Percentiles rank a stretch among this genome's conserved stretches.
These are phyloP conservation scores for Rhodotorula diobovata DNA, from an alignment of 768 basidiomycete species.

Conservation along the genomic window DNA sequence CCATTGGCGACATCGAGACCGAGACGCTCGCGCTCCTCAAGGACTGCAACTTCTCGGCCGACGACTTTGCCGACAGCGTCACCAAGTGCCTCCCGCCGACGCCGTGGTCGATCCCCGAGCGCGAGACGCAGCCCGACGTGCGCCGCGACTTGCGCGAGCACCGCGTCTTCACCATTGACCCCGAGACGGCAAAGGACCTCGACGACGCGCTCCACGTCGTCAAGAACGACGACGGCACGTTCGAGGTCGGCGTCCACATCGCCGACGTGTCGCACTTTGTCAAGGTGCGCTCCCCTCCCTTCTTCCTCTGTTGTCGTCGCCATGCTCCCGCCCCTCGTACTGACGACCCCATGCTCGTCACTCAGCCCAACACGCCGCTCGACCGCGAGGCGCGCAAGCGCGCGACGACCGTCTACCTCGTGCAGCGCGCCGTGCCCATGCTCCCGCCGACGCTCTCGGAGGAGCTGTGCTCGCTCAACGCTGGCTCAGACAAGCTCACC, in stretches of 20 bases:
- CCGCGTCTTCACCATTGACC: constrained; percentile 90
- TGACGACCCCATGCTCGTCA: background rate
- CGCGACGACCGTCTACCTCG: constrained; percentile 85
- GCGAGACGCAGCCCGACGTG: constrained; percentile 55
- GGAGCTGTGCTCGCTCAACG: constrained; percentile 83
- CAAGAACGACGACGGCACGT: constrained; percentile 83
- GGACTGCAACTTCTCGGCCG: constrained; percentile 95
- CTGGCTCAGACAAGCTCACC: constrained; percentile 80
- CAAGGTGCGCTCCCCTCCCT: constrained; percentile 49
- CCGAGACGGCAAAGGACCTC: constrained; percentile 78
- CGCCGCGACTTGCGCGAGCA: constrained; percentile 82
- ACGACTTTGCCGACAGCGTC: constrained; percentile 88
- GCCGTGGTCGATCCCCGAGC: constrained; percentile 66
- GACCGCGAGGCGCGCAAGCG: constrained; percentile 97
- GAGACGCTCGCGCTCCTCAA: constrained; percentile 96
- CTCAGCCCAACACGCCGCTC: constrained; percentile 65
- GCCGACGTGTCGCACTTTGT: constrained; percentile 95
- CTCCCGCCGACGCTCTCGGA: constrained; percentile 88
- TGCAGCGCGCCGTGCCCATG: constrained; percentile 96
- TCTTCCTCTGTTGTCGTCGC: background rate
- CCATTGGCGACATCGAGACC: constrained; percentile 97
- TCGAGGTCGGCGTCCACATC: constrained; percentile 88
- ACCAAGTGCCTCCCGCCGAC: constrained; percentile 91
- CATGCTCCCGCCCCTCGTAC: background rate
- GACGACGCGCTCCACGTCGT: constrained; percentile 93